phyloP scores from a whole-genome alignment of 768 basidiomycete species.

The Phaeotremella skinneri region DNA sequence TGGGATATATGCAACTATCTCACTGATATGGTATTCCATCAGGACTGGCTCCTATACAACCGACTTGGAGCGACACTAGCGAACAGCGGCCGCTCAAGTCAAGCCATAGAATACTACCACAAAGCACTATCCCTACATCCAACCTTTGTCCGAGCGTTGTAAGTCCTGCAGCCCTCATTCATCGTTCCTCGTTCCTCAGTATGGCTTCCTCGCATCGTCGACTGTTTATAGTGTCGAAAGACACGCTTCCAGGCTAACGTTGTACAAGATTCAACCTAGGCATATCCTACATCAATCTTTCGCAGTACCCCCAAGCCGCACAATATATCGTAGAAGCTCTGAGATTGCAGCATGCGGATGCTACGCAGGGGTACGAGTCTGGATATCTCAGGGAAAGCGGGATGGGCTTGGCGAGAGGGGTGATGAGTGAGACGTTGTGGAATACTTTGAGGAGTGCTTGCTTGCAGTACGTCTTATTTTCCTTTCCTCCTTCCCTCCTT shows the following conservation, averaged over 20 bases:
- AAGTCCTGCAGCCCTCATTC: slow-evolving; percentile 4
- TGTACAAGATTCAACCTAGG: slow-evolving; percentile 95
- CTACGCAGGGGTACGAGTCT: slow-evolving; percentile 55
- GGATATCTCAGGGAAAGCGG: slow-evolving; percentile 1
- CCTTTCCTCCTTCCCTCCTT: neutral
- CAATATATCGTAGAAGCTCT: slow-evolving; percentile 85
- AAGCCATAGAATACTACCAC: slow-evolving; percentile 72
- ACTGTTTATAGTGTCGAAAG: slow-evolving; percentile 4
- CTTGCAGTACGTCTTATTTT: slow-evolving; percentile 57
- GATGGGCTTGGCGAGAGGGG: slow-evolving; percentile 57
- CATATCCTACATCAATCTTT: slow-evolving; percentile 84
- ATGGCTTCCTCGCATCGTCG: neutral
- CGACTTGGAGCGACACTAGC: slow-evolving; percentile 88
- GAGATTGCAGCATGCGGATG: slow-evolving; percentile 79
- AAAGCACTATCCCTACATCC: slow-evolving; percentile 87
- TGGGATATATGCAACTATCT: slow-evolving; percentile 2
- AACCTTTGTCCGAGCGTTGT: slow-evolving; percentile 95
- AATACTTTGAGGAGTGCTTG: slow-evolving; percentile 80
- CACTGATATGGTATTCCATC: neutral
- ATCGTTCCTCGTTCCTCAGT: neutral
- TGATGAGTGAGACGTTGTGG: slow-evolving; percentile 79
- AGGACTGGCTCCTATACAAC: slow-evolving; percentile 96
- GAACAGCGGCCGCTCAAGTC: slow-evolving; percentile 89
- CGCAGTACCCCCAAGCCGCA: slow-evolving; percentile 79
- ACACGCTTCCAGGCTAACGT: too few species aligned